phyloP scores from a whole-genome alignment of 2,329 filamentous ascomycete species.

The Ascochyta lentis region DNA sequence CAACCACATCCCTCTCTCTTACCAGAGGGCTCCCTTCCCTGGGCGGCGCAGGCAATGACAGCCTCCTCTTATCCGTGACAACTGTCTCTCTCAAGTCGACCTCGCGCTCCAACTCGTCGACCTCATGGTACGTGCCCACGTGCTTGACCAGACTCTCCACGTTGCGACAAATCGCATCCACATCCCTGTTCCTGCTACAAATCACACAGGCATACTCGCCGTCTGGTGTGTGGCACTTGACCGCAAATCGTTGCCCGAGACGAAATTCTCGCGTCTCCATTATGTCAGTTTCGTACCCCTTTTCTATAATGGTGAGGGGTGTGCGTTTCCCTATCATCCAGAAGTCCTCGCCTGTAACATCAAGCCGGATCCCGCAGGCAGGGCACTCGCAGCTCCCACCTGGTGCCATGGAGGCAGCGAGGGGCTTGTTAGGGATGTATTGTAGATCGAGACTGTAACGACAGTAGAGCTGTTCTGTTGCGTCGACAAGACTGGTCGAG shows the following conservation, averaged over 20 bases:
- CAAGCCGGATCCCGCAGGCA: slow-evolving; percentile 35
- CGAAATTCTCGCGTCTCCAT: slow-evolving; percentile 46
- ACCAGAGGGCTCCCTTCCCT: slow-evolving; percentile 21
- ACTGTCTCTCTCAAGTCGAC: slow-evolving; percentile 39
- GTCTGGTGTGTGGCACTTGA: slow-evolving; percentile 48
- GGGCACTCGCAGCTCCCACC: slow-evolving; percentile 43
- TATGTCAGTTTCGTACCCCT: slow-evolving; percentile 40
- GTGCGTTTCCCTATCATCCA: slow-evolving; percentile 49
- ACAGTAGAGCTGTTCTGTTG: slow-evolving; percentile 40
- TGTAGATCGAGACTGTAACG: slow-evolving; percentile 46
- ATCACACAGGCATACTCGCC: slow-evolving; percentile 48
- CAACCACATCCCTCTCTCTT: slow-evolving; percentile 23
- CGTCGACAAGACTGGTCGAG: slow-evolving; percentile 27
- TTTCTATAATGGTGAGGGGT: slow-evolving; percentile 32
- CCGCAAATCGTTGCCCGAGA: slow-evolving; percentile 46
- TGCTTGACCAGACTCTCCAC: slow-evolving; percentile 47
- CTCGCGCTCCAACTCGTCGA: slow-evolving; percentile 42
- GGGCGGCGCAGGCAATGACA: slow-evolving; percentile 31
- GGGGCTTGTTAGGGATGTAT: slow-evolving; percentile 34
- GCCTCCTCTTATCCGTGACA: slow-evolving; percentile 26
- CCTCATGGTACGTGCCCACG: slow-evolving; percentile 44
- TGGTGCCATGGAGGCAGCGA: slow-evolving; percentile 41
- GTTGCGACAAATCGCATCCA: slow-evolving; percentile 45
- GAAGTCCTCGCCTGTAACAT: slow-evolving; percentile 43
- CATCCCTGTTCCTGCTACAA: slow-evolving; percentile 41